Percentiles rank a stretch among this genome's conserved stretches.
These are phyloP conservation scores for Xylariaceae sp. DNA, from an alignment of 2,329 filamentous ascomycete genomes.

Conservation along the genomic window DNA sequence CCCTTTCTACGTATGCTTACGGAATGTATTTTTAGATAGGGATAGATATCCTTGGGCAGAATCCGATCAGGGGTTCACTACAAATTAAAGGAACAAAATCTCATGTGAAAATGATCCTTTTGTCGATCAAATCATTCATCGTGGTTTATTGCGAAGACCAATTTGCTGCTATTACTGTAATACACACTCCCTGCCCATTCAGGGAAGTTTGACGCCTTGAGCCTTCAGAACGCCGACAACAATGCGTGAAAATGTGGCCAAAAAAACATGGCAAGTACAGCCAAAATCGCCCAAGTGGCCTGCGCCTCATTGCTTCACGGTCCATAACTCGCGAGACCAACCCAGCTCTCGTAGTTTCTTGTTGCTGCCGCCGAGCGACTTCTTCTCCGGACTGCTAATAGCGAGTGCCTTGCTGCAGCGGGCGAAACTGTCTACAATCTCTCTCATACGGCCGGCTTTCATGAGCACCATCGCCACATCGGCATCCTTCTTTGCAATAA, in stretches of 20 bases:
- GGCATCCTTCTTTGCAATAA: constrained; percentile 65
- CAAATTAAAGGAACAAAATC: background rate
- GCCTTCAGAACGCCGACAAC: constrained; percentile 9
- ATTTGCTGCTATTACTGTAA: background rate
- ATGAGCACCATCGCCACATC: constrained; percentile 62
- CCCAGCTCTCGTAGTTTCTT: constrained; percentile 58
- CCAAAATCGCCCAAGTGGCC: background rate
- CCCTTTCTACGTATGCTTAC: too few relatives aligned
- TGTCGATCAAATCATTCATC: background rate
- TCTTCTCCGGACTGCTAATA: constrained; percentile 51
- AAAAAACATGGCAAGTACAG: background rate
- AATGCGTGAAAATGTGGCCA: background rate
- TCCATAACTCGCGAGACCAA: constrained; percentile 60
- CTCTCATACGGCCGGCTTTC: constrained; percentile 61
- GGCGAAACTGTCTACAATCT: constrained; percentile 72
- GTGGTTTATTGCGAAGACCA: background rate
- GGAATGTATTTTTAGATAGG: background rate
- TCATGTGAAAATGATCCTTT: background rate
- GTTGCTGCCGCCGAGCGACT: constrained; percentile 42
- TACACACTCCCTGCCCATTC: constrained; percentile 1
- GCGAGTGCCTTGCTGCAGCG: constrained; percentile 67
- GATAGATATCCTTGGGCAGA: too few relatives aligned
- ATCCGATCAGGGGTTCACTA: too few relatives aligned
- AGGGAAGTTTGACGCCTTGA: constrained; percentile 1
- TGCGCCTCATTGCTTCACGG: constrained; percentile 40